Evolutionary conservation across 2,329 filamentous ascomycete genomes (phyloP), one percentile per base, ranked within the genome.

Genomic region (Alternaria atra): DNA sequence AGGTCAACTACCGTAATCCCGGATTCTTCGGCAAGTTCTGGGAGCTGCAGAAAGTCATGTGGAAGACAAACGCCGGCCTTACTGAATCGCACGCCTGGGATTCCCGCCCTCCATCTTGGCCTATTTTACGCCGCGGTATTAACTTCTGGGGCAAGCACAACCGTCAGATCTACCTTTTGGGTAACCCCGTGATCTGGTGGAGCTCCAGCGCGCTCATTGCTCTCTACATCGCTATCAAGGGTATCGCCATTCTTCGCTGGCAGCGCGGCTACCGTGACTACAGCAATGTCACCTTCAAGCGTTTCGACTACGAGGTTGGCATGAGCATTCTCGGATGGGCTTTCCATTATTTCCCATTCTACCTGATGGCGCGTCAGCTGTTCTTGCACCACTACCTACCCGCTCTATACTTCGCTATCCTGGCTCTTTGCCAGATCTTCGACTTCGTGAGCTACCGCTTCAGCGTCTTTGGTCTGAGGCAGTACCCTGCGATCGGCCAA

Each of bases 331-430:
- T 99, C 8, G 95, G 91, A 69, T 99, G 95, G 95, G 93, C 92
- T 48, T 90, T 99, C 80, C 95, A 99, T 81, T 99, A 97, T 84
- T 98, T 99, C 85, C 95, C 95, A 10, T 99, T 99, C 84, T 99
- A 89, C 83, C 87, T 99, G 59, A 98, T 99, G 95, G 89, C 95
- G 77, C 93, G 95, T 71, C 95, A 99, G 81, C 89, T 99, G 35
- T 99, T 99, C 86, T 85, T 99, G 64, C 95, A 99, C 80, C 95
- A 99, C 82, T 99, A 99, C 80, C 95, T 99, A 81, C 95, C 95
- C 0, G 95, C 95, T 2, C 87, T 99, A 13, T 97, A 97, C 83
- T 99, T 99, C 77, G 93, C 91, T 64, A 89, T 99, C 73, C 90
- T 98, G 68, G 89, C 91, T 8, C 86, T 97, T 58, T 95, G 90